These are phyloP conservation scores for Chlorociboria aeruginascens DNA, from an alignment of 495 filamentous ascomycete species.

Conservation along the genomic window DNA sequence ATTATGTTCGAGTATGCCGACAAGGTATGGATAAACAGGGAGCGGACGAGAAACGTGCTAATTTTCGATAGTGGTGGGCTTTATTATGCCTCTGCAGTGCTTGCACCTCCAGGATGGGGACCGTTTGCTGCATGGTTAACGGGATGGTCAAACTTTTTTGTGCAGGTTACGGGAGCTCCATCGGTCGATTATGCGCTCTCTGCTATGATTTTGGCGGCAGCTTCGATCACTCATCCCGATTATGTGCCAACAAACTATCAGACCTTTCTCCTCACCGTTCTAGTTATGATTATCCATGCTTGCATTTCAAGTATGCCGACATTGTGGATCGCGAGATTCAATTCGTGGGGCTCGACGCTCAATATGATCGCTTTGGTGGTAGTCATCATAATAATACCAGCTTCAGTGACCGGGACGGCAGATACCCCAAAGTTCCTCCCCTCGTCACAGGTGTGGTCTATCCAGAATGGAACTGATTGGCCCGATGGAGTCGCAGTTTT, in stretches of 20 bases:
- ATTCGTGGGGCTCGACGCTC: slow-evolving; percentile 61
- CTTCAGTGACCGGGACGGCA: slow-evolving; percentile 31
- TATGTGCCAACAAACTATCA: slow-evolving; percentile 58
- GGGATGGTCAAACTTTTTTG: slow-evolving; percentile 68
- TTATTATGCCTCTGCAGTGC: slow-evolving; percentile 67
- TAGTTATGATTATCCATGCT: slow-evolving; percentile 61
- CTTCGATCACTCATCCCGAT: slow-evolving; percentile 51
- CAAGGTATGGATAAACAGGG: slow-evolving; percentile 30
- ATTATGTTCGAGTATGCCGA: slow-evolving; percentile 56
- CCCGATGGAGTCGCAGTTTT: slow-evolving; percentile 59
- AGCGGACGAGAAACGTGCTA: slow-evolving; percentile 8
- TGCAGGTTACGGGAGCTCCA: slow-evolving; percentile 58
- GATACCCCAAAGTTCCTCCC: slow-evolving; percentile 48
- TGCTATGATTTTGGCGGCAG: slow-evolving; percentile 65
- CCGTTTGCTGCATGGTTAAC: slow-evolving; percentile 66
- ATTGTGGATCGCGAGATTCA: slow-evolving; percentile 62
- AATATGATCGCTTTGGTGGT: slow-evolving; percentile 59
- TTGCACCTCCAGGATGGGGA: slow-evolving; percentile 66
- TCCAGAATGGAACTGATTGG: slow-evolving; percentile 58
- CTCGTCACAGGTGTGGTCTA: slow-evolving; percentile 54
- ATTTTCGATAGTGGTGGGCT: slow-evolving; percentile 46
- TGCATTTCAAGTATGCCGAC: slow-evolving; percentile 67
- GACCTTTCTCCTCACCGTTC: slow-evolving; percentile 53
- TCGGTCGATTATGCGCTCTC: slow-evolving; percentile 40
- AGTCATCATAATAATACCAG: slow-evolving; percentile 60